phyloP scores from a whole-genome alignment of 2,329 filamentous ascomycete species.

The Stachybotrys echinatus region DNA sequence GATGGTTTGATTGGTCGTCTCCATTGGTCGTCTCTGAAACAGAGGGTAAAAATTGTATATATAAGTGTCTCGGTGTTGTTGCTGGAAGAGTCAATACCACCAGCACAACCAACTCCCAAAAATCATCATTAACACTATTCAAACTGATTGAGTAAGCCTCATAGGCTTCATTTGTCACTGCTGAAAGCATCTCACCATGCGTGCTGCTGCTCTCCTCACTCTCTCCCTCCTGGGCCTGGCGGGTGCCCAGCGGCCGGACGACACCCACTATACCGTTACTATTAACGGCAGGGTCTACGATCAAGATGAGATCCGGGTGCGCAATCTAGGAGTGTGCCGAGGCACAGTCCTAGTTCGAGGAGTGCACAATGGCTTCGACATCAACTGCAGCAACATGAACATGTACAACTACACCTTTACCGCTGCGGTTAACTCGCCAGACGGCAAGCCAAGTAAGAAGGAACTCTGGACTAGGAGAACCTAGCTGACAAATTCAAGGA shows the following conservation, averaged over 20 bases:
- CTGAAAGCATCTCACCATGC: too few species aligned
- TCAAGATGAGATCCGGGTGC: background rate
- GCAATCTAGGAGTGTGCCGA: background rate
- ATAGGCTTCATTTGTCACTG: too few species aligned
- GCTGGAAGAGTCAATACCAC: too few species aligned
- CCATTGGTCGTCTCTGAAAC: too few species aligned
- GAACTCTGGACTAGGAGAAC: background rate
- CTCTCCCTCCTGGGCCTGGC: background rate
- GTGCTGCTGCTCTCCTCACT: background rate
- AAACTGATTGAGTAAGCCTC: too few species aligned
- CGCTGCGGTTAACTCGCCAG: background rate
- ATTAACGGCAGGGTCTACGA: background rate
- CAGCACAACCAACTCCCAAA: too few species aligned
- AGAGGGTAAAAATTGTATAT: too few species aligned
- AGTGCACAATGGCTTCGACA: slow-evolving; percentile 2
- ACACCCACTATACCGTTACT: background rate
- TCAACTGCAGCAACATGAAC: slow-evolving; percentile 3
- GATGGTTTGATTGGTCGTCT: too few species aligned
- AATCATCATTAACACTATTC: too few species aligned
- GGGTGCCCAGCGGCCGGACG: background rate
- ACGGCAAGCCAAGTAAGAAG: background rate
- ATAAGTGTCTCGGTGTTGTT: too few species aligned
- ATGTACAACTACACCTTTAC: slow-evolving; percentile 4
- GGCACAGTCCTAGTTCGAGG: slow-evolving; percentile 1
- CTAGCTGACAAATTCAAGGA: background rate